Evolutionary conservation across 2,329 filamentous ascomycete genomes (phyloP), one percentile per base, ranked within the genome.

Genomic region (Neospermospora avenae): DNA sequence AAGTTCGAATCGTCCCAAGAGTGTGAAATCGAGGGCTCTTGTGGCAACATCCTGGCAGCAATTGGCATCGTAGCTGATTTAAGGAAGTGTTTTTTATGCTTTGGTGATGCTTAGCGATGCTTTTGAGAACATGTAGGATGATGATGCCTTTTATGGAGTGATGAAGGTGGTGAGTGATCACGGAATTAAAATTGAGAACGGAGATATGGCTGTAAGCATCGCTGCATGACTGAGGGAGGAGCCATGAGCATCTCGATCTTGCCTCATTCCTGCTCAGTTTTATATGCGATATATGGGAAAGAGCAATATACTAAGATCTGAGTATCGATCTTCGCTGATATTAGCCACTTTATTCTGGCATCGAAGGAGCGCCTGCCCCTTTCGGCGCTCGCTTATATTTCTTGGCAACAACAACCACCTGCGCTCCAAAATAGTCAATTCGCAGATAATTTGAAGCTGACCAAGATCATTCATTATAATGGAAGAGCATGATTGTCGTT

Each of bases 21-120:
- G 51, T 28, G 41, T 20, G 34, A 25, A n/a, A 25, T 14, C 16
- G 14, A 8, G 20, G 51, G n/a, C n/a, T 39, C 37, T 42, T 54
- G 51, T 28, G 51, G 51, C 13, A 42, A 31, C 51, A 54, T 54
- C 3, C 14, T 51, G 18, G 51, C 18, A 8, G 18, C 22, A n/a
- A 20, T 18, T 39, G 7, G 16, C 22, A 6, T n/a, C 48, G 1
- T 5, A 5, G 10, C 11, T 20, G 45, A n/a, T 31, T 34, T 16
- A 14, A n/a, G 2, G 48, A 37, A 35, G 4, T 35, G n/a, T 51
- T 37, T 11, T 37, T 18, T 51, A 51, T 51, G 31, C 31, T 35
- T 35, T 55, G 20, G 37, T 45, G 10, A 44, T 55, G 28, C 14
- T 25, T 55, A 55, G 39, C 41, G 35, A 55, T 55, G 41, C 25